Evolutionary conservation across 2,329 filamentous ascomycete species (phyloP).

Genomic region (Tolypocladium nubicola): DNA sequence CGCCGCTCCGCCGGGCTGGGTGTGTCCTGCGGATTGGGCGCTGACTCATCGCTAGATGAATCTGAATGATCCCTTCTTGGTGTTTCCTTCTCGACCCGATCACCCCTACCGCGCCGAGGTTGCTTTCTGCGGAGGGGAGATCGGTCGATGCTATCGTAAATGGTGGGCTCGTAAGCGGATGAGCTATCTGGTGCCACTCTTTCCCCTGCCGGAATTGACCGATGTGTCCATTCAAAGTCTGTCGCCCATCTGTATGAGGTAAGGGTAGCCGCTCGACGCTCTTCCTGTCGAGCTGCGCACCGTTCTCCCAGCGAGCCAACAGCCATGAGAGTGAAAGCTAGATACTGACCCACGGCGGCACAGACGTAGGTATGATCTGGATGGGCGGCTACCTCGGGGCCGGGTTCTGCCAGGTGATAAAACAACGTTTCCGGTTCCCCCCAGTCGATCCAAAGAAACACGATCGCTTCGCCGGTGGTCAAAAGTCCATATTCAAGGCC

Average conservation of each 20-base stretch:
- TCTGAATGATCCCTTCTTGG: neutral
- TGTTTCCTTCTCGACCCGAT: neutral
- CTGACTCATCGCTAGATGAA: too few species aligned
- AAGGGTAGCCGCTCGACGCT: neutral
- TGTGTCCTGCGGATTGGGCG: neutral
- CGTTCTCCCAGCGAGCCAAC: neutral
- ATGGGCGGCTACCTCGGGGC: slow-evolving; percentile 12
- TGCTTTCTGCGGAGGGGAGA: too few species aligned
- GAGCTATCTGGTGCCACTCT: slow-evolving; percentile 2
- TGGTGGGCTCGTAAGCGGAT: slow-evolving; percentile 7
- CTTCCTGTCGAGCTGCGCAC: neutral
- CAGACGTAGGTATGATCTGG: slow-evolving; percentile 7
- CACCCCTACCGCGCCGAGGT: too few species aligned
- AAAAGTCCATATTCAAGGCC: slow-evolving; percentile 32
- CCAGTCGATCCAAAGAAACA: slow-evolving; percentile 29
- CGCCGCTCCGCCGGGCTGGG: neutral
- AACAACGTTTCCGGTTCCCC: slow-evolving; percentile 13
- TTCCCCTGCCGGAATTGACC: slow-evolving; percentile 10
- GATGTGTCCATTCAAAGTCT: slow-evolving; percentile 11
- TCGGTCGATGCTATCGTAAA: slow-evolving; percentile 5
- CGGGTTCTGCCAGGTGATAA: slow-evolving; percentile 21
- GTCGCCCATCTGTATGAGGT: slow-evolving; percentile 6
- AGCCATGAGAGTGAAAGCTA: slow-evolving; percentile 5
- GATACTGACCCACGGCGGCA: slow-evolving; percentile 17
- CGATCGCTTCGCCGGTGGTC: slow-evolving; percentile 30